Evolutionary conservation across 2,329 filamentous ascomycete species (phyloP), one percentile per base, ranked within the genome.

Genomic region (Bipolaris bicolor): DNA sequence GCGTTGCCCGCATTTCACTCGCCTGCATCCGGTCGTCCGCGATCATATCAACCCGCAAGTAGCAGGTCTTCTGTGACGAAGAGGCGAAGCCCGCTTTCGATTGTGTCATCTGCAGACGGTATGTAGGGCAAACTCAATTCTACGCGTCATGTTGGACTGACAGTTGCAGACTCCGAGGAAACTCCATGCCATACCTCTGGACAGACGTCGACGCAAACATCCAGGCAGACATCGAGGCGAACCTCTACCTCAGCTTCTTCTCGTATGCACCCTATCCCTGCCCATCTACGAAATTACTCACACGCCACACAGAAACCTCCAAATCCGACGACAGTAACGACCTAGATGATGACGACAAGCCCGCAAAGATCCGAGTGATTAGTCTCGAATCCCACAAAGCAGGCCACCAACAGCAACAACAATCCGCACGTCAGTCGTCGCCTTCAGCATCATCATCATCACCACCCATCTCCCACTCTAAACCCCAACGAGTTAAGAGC

Each of bases 41-140:
- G 60, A 18, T 40, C 44, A 10, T 43, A 47, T 24, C 58, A 48
- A 13, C 45, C 55, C 2, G 36, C 36, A 20, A 63, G 57, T 40
- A 57, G 59, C n/a, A 58, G 57, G 37, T 65, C 58, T 33, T 65
- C 60, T 5, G 51, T 58, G 48, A 51, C 56, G 5, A 60, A 49
- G 45, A 57, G 49, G 31, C 57, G 55, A 33, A 66, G 64, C 37
- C 64, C 62, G n/a, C 52, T 66, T 18, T 66, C 58, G 4, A 55
- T 54, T 52, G 57, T 64, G 16, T 61, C 60, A 7, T 57, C 50
- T 34, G 45, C 56, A n/a, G 60, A 60, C 18, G 54, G 57, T 61
- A 53, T 10, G 51, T 40, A 22, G 20, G 7, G 48, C 24, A 26
- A 7, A 11, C 9, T 41, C 16, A 11, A 13, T 24, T 9, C 36